Conservation (phyloP, 805 yeast genomes). For the Saccharomycopsis sp. region DNA sequence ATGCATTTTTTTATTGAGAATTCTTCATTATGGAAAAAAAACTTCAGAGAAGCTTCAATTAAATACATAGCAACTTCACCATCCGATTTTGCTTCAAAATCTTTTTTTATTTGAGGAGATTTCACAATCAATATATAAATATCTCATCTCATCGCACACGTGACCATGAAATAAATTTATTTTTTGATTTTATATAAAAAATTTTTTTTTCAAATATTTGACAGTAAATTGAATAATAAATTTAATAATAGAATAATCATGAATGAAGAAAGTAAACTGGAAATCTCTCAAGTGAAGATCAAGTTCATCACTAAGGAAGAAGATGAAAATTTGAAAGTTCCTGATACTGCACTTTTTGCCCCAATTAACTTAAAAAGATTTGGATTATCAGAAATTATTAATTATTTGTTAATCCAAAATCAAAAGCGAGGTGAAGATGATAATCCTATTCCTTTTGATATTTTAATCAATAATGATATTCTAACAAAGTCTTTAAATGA, state of each 20-base stretch:
- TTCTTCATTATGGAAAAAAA: too few species aligned
- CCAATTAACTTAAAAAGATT: constrained; percentile 80
- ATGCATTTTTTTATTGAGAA: too few species aligned
- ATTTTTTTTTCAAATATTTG: background rate
- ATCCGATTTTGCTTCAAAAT: too few species aligned
- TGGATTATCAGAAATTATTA: constrained; percentile 91
- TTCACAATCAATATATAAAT: too few species aligned
- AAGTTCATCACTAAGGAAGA: constrained; percentile 80
- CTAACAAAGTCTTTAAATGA: constrained; percentile 72
- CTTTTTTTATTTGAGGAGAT: too few species aligned
- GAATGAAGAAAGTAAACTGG: constrained; percentile 5
- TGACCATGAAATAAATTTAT: background rate
- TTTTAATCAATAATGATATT: constrained; percentile 75
- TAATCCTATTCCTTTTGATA: constrained; percentile 81
- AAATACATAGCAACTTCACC: too few species aligned
- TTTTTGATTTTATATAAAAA: background rate
- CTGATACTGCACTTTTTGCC: constrained; percentile 76
- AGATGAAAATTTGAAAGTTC: constrained; percentile 58
- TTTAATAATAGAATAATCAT: background rate
- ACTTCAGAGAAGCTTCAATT: too few species aligned
- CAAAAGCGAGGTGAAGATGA: constrained; percentile 28
- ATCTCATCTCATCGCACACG: constrained; percentile 1
- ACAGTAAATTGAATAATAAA: background rate
- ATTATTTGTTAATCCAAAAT: constrained; percentile 57
- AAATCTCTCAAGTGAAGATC: constrained; percentile 64